Percentiles rank a stretch among this genome's conserved stretches.
These are phyloP conservation scores for Phialemoniopsis sp. DNA, from an alignment of 2,329 filamentous ascomycete genomes.

Conservation along the genomic window DNA sequence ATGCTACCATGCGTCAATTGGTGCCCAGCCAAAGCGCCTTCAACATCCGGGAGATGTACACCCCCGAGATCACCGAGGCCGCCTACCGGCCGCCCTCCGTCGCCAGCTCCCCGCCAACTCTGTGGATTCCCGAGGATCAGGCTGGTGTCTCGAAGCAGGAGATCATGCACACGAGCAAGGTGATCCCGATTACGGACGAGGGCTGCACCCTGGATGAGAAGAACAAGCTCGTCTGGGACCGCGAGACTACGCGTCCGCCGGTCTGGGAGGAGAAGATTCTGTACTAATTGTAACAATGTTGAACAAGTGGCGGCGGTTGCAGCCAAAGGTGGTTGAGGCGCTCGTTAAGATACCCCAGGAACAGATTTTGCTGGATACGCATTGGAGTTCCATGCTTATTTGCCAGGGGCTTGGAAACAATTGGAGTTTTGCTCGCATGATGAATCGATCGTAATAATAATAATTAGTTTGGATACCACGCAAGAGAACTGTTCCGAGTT, in stretches of 20 bases:
- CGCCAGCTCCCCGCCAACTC: constrained; percentile 54
- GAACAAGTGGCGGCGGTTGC: too few species aligned
- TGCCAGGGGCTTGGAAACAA: not conserved
- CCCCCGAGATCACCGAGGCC: constrained; percentile 55
- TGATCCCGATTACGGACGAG: constrained; percentile 78
- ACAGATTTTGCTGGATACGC: too few species aligned
- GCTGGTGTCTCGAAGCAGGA: constrained; percentile 76
- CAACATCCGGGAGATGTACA: constrained; percentile 51
- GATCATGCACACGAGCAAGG: constrained; percentile 63
- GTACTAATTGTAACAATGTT: constrained; percentile 15
- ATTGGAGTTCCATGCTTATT: not conserved
- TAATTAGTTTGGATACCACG: too few species aligned
- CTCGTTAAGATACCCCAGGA: too few species aligned
- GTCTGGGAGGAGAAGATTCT: constrained; percentile 29
- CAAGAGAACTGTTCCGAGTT: too few species aligned
- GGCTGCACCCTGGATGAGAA: constrained; percentile 68
- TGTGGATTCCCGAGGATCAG: constrained; percentile 82
- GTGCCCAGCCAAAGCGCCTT: constrained; percentile 54
- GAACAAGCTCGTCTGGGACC: constrained; percentile 39
- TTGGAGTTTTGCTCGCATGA: too few species aligned
- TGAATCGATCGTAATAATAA: too few species aligned
- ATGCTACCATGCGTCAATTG: constrained; percentile 63
- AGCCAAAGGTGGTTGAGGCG: too few species aligned
- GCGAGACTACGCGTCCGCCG: constrained; percentile 23
- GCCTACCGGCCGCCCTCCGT: constrained; percentile 75